A percentile compares a stretch with the other conserved stretches of the same genome.
Conservation (phyloP, 2,329 filamentous ascomycete species). For the Fusarium newnesense region DNA sequence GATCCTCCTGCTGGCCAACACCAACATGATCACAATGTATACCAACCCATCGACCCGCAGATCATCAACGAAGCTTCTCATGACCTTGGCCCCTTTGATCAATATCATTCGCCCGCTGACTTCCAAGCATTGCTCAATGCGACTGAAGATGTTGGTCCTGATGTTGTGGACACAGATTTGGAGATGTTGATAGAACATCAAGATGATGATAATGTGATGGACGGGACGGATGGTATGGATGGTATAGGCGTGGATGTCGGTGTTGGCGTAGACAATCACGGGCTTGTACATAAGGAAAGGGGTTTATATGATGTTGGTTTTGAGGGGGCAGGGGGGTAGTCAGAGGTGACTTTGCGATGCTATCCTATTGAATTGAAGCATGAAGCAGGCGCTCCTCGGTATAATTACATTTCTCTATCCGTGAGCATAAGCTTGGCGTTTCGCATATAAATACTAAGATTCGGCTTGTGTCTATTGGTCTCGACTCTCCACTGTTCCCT, state of each 20-base stretch:
- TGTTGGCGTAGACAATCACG: slow-evolving; percentile 21
- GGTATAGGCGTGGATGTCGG: slow-evolving; percentile 27
- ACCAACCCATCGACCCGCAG: slow-evolving; percentile 69
- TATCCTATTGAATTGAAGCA: slow-evolving; percentile 1
- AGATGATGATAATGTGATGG: slow-evolving; percentile 51
- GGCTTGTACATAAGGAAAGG: slow-evolving; percentile 38
- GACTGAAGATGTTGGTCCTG: slow-evolving; percentile 53
- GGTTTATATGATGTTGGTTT: slow-evolving; percentile 47
- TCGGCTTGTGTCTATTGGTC: neutral
- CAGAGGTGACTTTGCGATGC: neutral
- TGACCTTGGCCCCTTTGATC: slow-evolving; percentile 52
- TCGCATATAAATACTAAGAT: neutral
- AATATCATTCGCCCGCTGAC: slow-evolving; percentile 57
- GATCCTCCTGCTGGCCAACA: slow-evolving; percentile 45
- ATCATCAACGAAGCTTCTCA: slow-evolving; percentile 57
- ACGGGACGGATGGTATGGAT: slow-evolving; percentile 31
- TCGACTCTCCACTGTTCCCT: neutral
- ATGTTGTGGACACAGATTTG: slow-evolving; percentile 60
- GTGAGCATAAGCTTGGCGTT: slow-evolving; percentile 14
- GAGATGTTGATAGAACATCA: slow-evolving; percentile 63
- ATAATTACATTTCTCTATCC: slow-evolving; percentile 12
- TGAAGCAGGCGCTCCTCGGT: slow-evolving; percentile 33
- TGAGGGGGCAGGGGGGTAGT: slow-evolving; percentile 33
- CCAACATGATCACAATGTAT: slow-evolving; percentile 46
- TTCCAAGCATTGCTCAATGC: slow-evolving; percentile 66